Evolutionary conservation across 1,284 basidiomycete species (phyloP), one percentile per base, ranked within the genome.

Genomic region (Fomes fomentarius): DNA sequence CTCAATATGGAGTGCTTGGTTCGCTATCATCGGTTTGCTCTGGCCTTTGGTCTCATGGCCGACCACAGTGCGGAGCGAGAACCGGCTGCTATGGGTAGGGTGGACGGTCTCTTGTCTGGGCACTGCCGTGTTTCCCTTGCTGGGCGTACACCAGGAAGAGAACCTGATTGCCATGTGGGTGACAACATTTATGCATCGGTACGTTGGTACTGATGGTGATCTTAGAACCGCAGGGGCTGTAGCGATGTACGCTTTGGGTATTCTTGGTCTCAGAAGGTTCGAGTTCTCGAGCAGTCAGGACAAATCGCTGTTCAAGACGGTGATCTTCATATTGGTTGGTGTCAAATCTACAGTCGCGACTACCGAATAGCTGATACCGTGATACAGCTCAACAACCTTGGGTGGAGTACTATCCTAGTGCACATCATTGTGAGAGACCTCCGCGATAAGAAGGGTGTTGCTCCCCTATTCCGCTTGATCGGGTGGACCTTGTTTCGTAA

Each of bases 71-170:
- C 56, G 67, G 49, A 50, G 65, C 19, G 62, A 66, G 39, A 65
- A 77, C 52, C 53, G 66, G 47, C 56, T 47, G 1, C 65, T 78
- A 22, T 55, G 72, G 2, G 41, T 70, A 1, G 61, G 69, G 0
- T 94, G 89, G 91, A 67, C 70, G 0, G 25, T 68, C 3, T 73
- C 75, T 3, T 93, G 87, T 68, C 58, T 83, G 3, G 62, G 74
- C 10, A 84, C 80, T 0, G 83, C 79, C 0, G 61, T 90, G 1
- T 95, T 95, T 61, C 91, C 91, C 0, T 65, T 91, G 24, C 74
- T 91, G 25, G 75, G 82, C 15, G 86, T 93, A 2, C 85, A 94
- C 59, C 92, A 93, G 66, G 74, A 77, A 15, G 93, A 95, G 69
- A 87, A 76, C 59, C 52, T 89, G 33, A 28, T 65, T 0, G 65